Evolutionary conservation across 176 grass and related monocot genomes (phyloP).

Genomic region (Phoenix dactylifera): DNA sequence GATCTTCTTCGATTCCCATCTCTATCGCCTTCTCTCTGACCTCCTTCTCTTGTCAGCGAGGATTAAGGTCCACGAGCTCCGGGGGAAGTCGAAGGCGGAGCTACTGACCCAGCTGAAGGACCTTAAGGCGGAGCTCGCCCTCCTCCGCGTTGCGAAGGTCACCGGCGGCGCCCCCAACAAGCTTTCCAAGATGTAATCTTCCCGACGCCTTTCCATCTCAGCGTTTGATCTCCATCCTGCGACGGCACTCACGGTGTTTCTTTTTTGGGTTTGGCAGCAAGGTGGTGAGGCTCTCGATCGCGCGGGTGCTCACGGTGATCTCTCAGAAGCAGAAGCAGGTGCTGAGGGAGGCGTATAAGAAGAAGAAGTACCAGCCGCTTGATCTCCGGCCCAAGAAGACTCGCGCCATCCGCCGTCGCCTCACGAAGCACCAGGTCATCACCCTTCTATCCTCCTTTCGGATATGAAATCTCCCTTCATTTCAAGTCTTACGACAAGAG

Average conservation of each 20-base stretch:
- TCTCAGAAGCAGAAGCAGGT: constrained; percentile 12
- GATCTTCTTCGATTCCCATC: no score
- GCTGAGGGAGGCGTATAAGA: constrained; percentile 14
- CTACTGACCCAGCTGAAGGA: constrained; percentile 7
- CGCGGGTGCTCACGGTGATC: constrained; percentile 6
- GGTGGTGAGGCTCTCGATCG: constrained; percentile 17
- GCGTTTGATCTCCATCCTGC: no score
- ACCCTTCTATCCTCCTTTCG: background rate
- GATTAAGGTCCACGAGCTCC: constrained; percentile 18
- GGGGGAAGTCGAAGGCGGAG: constrained; percentile 9
- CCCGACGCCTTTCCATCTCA: background rate
- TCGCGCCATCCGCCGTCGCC: background rate
- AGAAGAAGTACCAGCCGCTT: constrained; percentile 5
- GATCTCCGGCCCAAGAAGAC: constrained; percentile 15
- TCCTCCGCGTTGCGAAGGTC: constrained; percentile 14
- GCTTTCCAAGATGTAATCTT: constrained; percentile 12
- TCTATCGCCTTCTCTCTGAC: no score
- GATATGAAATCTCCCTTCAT: no score
- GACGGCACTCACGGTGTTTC: background rate
- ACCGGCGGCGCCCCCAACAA: constrained; percentile 12
- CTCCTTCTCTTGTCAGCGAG: background rate
- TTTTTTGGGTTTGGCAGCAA: constrained; percentile 3
- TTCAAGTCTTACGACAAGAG: no score
- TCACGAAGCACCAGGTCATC: constrained; percentile 11
- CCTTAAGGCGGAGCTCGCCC: constrained; percentile 5